These are phyloP conservation scores for Trichoderma sp. DNA, from an alignment of 2,329 filamentous ascomycete species.

Conservation along the genomic window DNA sequence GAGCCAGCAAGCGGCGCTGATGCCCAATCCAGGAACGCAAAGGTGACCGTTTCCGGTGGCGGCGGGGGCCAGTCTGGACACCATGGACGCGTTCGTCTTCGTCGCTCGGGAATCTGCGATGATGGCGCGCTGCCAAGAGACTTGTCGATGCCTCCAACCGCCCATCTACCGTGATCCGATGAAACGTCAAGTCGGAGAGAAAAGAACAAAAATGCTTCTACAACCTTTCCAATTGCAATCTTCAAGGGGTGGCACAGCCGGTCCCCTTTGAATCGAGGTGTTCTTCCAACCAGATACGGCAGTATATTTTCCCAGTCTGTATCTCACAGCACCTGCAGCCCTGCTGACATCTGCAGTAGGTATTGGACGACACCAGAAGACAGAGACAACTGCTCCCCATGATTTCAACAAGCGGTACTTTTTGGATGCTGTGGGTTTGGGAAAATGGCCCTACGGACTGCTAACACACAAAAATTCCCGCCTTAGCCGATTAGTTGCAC, in stretches of 20 bases:
- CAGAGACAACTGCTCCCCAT: not conserved
- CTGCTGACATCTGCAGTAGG: not conserved
- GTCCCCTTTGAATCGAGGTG: not conserved
- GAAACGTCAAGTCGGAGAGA: not conserved
- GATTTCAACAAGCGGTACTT: not conserved
- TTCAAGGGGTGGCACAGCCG: not conserved
- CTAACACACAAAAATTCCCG: slow-evolving; percentile 13
- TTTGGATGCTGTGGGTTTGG: slow-evolving; percentile 4
- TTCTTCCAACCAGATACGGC: not conserved
- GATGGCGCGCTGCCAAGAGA: slow-evolving; percentile 22
- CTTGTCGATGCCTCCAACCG: slow-evolving; percentile 19
- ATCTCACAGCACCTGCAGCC: not conserved
- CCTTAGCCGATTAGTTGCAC: slow-evolving; percentile 20
- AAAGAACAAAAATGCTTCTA: not conserved
- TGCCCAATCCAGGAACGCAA: slow-evolving; percentile 19
- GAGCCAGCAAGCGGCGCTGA: slow-evolving; percentile 6
- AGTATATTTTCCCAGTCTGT: not conserved
- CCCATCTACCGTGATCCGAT: slow-evolving; percentile 20
- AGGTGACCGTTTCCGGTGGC: not conserved
- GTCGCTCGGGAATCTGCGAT: slow-evolving; percentile 19
- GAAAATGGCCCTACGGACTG: not conserved
- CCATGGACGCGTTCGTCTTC: not conserved
- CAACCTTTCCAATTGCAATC: not conserved
- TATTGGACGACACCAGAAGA: not conserved
- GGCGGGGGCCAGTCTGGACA: not conserved